A percentile compares a stretch with the other conserved stretches of the same genome.
phyloP scores from a whole-genome alignment of 192 early-diverging fungal species.

The Dissophora globulifera region DNA sequence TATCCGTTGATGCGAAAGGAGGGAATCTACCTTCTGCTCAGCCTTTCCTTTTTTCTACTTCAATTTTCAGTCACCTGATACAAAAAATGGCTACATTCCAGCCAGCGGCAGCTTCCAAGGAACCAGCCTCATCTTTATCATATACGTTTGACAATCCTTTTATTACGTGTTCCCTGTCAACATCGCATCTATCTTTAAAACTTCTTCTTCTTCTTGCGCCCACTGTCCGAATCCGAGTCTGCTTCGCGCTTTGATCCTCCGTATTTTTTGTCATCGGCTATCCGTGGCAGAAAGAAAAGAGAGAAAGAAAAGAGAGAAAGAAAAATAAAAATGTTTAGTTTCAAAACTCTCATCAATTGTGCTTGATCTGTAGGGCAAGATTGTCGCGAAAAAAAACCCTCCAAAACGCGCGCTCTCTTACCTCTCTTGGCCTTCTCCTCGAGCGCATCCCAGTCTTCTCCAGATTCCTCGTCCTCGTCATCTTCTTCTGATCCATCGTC shows the following conservation, averaged over 20 bases:
- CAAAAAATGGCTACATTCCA: too few species aligned
- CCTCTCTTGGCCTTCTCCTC: conserved; percentile 81
- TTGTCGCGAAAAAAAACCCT: too few species aligned
- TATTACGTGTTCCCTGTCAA: too few species aligned
- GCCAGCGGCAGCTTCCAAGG: too few species aligned
- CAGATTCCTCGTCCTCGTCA: conserved; percentile 69
- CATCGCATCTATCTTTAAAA: conserved; percentile 43
- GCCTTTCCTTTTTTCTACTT: background rate
- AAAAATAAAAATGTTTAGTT: background rate
- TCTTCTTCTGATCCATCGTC: conserved; percentile 64
- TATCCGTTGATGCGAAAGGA: conserved; percentile 34
- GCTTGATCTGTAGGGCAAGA: too few species aligned
- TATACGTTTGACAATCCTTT: too few species aligned
- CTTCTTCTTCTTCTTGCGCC: conserved; percentile 53
- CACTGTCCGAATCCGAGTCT: conserved; percentile 47
- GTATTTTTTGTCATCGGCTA: conserved; percentile 52
- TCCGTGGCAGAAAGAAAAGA: background rate
- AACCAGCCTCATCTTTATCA: too few species aligned
- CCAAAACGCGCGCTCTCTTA: too few species aligned
- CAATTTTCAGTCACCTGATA: too few species aligned
- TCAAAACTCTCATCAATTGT: too few species aligned
- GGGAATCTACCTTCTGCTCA: background rate
- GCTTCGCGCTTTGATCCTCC: conserved; percentile 43
- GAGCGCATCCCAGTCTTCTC: conserved; percentile 82
- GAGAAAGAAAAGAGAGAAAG: background rate